These are phyloP conservation scores for Solanum sejunctum DNA, from an alignment of 257 asterid genomes.

Conservation along the genomic window DNA sequence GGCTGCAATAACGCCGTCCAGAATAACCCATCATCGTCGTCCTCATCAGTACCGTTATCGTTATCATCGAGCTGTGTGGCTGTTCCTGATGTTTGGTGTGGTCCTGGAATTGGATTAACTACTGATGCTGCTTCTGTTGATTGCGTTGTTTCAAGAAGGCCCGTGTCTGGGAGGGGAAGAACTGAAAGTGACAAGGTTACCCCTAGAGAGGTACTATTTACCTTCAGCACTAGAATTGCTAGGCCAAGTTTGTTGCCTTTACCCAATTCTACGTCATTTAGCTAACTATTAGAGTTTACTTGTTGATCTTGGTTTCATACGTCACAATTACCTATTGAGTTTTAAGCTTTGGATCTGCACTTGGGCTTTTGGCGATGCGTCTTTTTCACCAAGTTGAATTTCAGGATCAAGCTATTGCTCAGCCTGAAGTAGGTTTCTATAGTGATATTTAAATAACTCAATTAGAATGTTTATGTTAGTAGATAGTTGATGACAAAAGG, in stretches of 20 bases:
- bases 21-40: background rate
- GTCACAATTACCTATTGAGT: background rate
- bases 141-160: slow-evolving; percentile 75
- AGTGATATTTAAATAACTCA: background rate
- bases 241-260: background rate
- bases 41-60: background rate
- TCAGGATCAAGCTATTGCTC: background rate
- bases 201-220: slow-evolving; percentile 40
- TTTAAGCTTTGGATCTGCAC: background rate
- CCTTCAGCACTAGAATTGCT: background rate
- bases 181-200: slow-evolving; percentile 38
- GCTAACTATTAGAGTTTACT: background rate
- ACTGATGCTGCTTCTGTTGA: slow-evolving; percentile 78
- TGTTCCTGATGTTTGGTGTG: slow-evolving; percentile 84
- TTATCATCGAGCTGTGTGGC: slow-evolving; percentile 8
- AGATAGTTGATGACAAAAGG: background rate
- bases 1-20: background rate
- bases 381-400: background rate
- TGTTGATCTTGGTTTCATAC: background rate
- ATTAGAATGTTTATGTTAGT: background rate
- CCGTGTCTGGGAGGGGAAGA: slow-evolving; percentile 41
- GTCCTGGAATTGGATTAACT: slow-evolving; percentile 53
- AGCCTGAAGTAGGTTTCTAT: background rate
- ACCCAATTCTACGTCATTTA: background rate
- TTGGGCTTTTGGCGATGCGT: background rate